Evolutionary conservation across 352 stramenopile genomes (phyloP).

Genomic region (Phytopythium kandeliae): DNA sequence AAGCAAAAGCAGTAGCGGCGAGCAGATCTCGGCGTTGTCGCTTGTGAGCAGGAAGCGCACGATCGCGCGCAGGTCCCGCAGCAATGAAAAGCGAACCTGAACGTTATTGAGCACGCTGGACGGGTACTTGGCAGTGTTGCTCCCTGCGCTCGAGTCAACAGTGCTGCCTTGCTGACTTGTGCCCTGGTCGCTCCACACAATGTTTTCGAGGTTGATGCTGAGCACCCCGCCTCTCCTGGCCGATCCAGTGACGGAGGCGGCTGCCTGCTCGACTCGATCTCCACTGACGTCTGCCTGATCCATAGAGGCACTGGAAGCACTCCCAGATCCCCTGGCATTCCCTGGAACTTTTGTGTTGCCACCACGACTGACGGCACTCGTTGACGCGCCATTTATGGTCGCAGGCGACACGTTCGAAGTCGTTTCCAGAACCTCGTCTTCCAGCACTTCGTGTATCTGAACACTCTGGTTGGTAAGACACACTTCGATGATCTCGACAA

Average conservation of each 20-base stretch:
- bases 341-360: background rate
- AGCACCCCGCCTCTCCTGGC: constrained; percentile 60
- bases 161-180: background rate
- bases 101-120: constrained; percentile 36
- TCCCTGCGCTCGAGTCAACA: background rate
- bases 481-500: constrained; percentile 72
- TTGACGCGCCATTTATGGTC: constrained; percentile 2
- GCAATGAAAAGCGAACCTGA: constrained; percentile 66
- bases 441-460: constrained; percentile 52
- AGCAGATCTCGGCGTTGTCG: constrained; percentile 40
- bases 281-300: background rate
- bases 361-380: constrained; percentile 1
- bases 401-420: constrained; percentile 23
- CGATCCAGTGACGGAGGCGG: constrained; percentile 3
- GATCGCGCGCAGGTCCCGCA: constrained; percentile 60
- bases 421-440: constrained; percentile 67
- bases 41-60: constrained; percentile 59
- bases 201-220: constrained; percentile 70
- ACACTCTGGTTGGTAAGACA: constrained; percentile 77
- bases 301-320: constrained; percentile 5
- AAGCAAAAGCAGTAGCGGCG: constrained; percentile 49
- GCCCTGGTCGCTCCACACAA: constrained; percentile 77
- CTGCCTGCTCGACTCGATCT: background rate
- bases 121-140: background rate
- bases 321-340: constrained; percentile 6